Conservation (phyloP, 805 yeast species). For the Nakazawaea sp. region DNA sequence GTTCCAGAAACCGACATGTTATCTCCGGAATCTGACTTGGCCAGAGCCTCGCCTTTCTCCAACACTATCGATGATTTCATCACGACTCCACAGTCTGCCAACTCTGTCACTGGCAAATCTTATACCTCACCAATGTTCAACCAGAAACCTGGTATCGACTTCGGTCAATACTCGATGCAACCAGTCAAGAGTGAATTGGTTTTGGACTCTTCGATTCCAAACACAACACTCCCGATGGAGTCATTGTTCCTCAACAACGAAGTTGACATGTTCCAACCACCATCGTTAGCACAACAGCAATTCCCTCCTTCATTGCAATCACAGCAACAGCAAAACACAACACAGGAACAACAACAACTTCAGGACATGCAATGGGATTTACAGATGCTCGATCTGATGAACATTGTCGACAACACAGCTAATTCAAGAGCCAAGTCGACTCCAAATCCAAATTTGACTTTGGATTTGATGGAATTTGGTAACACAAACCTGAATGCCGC, state of each 20-base stretch:
- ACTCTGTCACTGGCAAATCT: slow-evolving; percentile 1
- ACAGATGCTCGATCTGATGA: too few species aligned
- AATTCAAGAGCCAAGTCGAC: too few species aligned
- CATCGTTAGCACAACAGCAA: too few species aligned
- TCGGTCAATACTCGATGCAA: slow-evolving; percentile 1
- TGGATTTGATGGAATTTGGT: too few species aligned
- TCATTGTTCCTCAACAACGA: neutral
- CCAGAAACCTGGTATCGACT: neutral
- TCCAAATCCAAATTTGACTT: too few species aligned
- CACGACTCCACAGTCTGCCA: slow-evolving; percentile 5
- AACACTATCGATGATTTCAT: slow-evolving; percentile 4
- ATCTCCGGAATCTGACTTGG: slow-evolving; percentile 54
- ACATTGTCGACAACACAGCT: too few species aligned
- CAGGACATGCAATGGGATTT: too few species aligned
- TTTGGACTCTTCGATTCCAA: slow-evolving; percentile 3
- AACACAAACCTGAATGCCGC: too few species aligned
- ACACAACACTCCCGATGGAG: neutral
- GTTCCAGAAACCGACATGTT: slow-evolving; percentile 56
- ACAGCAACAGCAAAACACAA: too few species aligned
- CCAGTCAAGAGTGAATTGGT: slow-evolving; percentile 3
- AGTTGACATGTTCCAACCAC: too few species aligned
- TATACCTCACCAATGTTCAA: slow-evolving; percentile 3
- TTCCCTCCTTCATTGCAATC: too few species aligned
- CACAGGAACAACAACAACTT: too few species aligned
- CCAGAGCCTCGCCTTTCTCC: slow-evolving; percentile 8